Conservation (phyloP, 257 asterid species). For the Forsythia viridissima region DNA sequence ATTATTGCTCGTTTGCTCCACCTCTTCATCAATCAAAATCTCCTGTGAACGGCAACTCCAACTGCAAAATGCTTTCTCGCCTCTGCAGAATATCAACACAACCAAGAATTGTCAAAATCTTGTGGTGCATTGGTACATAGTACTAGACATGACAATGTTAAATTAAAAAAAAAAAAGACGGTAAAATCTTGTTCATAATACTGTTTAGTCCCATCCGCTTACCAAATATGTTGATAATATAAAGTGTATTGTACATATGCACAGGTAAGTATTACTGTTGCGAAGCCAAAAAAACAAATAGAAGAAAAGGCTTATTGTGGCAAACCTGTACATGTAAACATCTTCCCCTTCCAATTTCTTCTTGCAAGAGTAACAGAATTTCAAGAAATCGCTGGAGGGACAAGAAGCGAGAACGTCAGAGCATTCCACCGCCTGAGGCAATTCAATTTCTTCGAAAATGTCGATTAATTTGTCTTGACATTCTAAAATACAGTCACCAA, state of each 20-base stretch:
- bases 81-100: conserved; percentile 49
- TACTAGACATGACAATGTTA: neutral
- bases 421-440: conserved; percentile 28
- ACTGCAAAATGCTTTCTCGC: conserved; percentile 95
- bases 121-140: neutral
- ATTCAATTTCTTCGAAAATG: conserved; percentile 34
- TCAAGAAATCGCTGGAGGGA: conserved; percentile 63
- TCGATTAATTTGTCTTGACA: conserved; percentile 39
- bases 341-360: conserved; percentile 87
- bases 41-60: conserved; percentile 63
- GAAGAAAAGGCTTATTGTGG: conserved; percentile 1
- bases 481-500: conserved; percentile 54
- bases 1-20: conserved; percentile 38
- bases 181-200: neutral
- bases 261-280: neutral
- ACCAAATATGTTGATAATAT: neutral
- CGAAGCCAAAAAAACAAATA: neutral
- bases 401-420: conserved; percentile 31
- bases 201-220: neutral
- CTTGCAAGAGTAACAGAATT: conserved; percentile 72
- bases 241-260: neutral
- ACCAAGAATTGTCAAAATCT: neutral
- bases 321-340: conserved; percentile 85
- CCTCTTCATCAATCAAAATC: conserved; percentile 73
- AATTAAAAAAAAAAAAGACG: neutral